These are phyloP conservation scores for Tylopilus balloui DNA, from an alignment of 768 basidiomycete species.

Conservation along the genomic window DNA sequence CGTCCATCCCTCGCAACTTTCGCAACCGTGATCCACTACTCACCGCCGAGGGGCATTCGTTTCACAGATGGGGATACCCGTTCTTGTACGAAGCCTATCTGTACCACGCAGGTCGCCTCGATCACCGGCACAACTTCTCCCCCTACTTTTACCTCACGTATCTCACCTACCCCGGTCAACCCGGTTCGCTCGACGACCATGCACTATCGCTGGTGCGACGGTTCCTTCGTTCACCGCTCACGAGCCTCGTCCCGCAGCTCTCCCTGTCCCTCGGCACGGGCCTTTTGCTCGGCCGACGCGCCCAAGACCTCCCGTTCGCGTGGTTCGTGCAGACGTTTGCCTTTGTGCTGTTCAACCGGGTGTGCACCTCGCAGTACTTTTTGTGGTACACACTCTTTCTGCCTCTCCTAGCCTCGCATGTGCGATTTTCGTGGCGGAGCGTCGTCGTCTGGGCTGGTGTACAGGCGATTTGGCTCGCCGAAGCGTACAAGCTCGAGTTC, in stretches of 20 bases:
- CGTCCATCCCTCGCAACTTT: constrained; percentile 31
- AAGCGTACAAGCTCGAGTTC: constrained; percentile 90
- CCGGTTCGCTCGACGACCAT: constrained; percentile 12
- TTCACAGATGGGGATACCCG: constrained; percentile 86
- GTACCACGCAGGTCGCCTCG: constrained; percentile 86
- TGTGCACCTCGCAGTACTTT: constrained; percentile 98
- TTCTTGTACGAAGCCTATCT: constrained; percentile 91
- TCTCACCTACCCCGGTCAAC: constrained; percentile 61
- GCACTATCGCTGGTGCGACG: constrained; percentile 35
- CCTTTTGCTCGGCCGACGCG: constrained; percentile 57
- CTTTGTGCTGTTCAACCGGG: constrained; percentile 97
- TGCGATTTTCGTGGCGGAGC: constrained; percentile 49
- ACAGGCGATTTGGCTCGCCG: constrained; percentile 87
- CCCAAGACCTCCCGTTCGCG: constrained; percentile 64
- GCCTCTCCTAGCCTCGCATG: constrained; percentile 70
- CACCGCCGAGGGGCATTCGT: background rate
- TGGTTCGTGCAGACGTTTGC: constrained; percentile 90
- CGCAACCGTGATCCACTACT: background rate
- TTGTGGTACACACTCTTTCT: constrained; percentile 92
- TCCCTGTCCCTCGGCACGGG: constrained; percentile 66
- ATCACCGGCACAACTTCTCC: constrained; percentile 98
- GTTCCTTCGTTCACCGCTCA: constrained; percentile 65
- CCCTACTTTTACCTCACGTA: constrained; percentile 97
- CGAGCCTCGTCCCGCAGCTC: constrained; percentile 84
- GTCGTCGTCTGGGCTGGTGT: constrained; percentile 64